Base-by-base conservation (phyloP, 2,329 filamentous ascomycete species). In the Fusarium setosum region DNA sequence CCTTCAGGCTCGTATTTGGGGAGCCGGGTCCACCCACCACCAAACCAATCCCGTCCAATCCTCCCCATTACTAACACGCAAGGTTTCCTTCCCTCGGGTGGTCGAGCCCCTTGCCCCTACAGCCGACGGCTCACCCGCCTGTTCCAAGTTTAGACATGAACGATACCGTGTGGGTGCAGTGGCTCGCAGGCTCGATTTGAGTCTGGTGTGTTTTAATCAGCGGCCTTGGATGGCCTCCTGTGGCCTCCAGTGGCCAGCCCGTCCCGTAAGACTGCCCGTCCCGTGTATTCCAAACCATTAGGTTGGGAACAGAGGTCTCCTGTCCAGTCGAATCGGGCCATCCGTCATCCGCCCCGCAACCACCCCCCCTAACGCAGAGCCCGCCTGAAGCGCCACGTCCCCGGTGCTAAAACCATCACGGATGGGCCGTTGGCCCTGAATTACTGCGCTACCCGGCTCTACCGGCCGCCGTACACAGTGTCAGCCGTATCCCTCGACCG, bases 391-490 rank as follows among this genome's bases (percentile, higher is more conserved):
- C 60, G 57, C 68, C 61, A 57, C 56, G 26, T 55, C 41, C 59
- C 47, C 54, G 48, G 51, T 58, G 58, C 69, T 68, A 70, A 70
- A 65, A 65, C 41, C 53, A 56, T 61, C 44, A 35, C 29, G 52
- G 60, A 68, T 64, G 70, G 65, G 64, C 58, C 69, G 67, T 68
- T 73, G 60, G 63, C 61, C 69, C 62, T 72, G 59, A 57, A 61
- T 51, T 60, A 17, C 32, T 70, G 65, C 66, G 37, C 21, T 6
- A 6, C 5, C 42, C 8, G 6, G 0, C 1, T 2, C 1, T 24
- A 4, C 13, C 11, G 51, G 11, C 17, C 17, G 32, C 70, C 64
- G 71, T 61, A 72, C 57, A 70, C 65, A 70, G 70, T 70, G 67
- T 41, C 20, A 9, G 6, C 10, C 38, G 12, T 40, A n/a, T 17